A percentile compares a stretch with the other conserved stretches of the same genome.
phyloP scores from a whole-genome alignment of 148 eudicot species.

The Talinum fruticosum region DNA sequence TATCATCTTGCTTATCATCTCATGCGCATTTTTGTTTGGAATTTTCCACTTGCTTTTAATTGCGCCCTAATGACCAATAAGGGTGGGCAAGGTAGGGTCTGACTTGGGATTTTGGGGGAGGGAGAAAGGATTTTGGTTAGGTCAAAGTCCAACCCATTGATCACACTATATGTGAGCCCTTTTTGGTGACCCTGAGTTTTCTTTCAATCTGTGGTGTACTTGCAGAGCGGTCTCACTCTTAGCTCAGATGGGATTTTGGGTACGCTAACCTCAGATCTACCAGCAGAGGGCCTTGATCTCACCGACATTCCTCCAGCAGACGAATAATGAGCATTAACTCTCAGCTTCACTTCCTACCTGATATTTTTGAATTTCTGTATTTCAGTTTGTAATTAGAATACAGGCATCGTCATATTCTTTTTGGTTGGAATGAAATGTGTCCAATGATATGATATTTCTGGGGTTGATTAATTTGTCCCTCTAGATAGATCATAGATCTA shows the following conservation, averaged over 20 bases:
- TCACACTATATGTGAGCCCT: too few species aligned
- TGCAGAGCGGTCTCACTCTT: slow-evolving; percentile 87
- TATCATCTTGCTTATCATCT: too few species aligned
- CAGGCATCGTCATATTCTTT: slow-evolving; percentile 15
- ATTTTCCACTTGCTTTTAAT: too few species aligned
- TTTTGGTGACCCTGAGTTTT: too few species aligned
- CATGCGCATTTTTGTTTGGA: too few species aligned
- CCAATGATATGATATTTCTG: not conserved
- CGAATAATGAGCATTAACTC: slow-evolving; percentile 30
- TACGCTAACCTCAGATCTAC: slow-evolving; percentile 58
- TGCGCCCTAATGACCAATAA: too few species aligned
- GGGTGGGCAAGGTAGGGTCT: too few species aligned
- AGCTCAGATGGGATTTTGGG: slow-evolving; percentile 78
- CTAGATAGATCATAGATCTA: too few species aligned
- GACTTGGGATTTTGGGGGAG: too few species aligned
- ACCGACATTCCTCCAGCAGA: slow-evolving; percentile 59
- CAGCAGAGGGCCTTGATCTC: slow-evolving; percentile 74
- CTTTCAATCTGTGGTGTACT: not conserved
- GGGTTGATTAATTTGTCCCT: not conserved
- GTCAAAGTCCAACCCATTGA: too few species aligned
- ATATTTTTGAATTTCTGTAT: not conserved
- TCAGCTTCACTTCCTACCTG: not conserved
- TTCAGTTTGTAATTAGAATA: slow-evolving; percentile 14
- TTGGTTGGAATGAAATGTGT: not conserved
- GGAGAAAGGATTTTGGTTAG: too few species aligned